Percentiles rank a stretch among this genome's conserved stretches.
phyloP scores from a whole-genome alignment of 805 yeast genomes.

The Candida pseudofarinosa region DNA sequence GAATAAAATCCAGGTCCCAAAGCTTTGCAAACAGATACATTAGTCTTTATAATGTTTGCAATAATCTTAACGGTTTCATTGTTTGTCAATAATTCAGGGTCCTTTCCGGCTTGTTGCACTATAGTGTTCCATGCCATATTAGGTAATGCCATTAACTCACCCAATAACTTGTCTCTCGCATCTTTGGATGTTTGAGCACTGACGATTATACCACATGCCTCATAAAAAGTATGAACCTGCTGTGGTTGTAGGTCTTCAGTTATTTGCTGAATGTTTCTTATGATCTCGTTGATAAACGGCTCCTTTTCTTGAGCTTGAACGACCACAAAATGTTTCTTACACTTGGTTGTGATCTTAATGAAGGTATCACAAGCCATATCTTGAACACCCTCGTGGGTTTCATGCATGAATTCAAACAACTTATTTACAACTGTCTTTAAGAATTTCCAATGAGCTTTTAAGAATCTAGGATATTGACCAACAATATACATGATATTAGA shows the following conservation, averaged over 20 bases:
- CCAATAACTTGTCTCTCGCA: constrained; percentile 65
- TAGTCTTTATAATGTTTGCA: constrained; percentile 91
- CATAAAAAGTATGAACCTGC: constrained; percentile 96
- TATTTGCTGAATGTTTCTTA: constrained; percentile 73
- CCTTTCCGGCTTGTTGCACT: constrained; percentile 77
- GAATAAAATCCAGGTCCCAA: constrained; percentile 88
- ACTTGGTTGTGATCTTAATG: constrained; percentile 90
- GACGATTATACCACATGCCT: constrained; percentile 92
- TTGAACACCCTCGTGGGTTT: constrained; percentile 99
- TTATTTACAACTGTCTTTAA: constrained; percentile 93
- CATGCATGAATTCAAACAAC: constrained; percentile 98
- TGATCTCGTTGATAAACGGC: constrained; percentile 89
- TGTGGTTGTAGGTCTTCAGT: constrained; percentile 94
- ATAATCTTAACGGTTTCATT: constrained; percentile 86
- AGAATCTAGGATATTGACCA: constrained; percentile 96
- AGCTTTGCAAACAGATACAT: constrained; percentile 91
- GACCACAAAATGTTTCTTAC: constrained; percentile 91
- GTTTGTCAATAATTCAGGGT: constrained; percentile 73
- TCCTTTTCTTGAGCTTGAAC: constrained; percentile 80
- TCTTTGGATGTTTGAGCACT: constrained; percentile 76
- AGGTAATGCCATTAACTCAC: constrained; percentile 84
- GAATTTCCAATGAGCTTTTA: constrained; percentile 98
- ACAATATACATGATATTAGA: constrained; percentile 99
- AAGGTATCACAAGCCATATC: constrained; percentile 99
- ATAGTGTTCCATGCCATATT: constrained; percentile 93